These are phyloP conservation scores for Staphylotrichum longicolle DNA, from an alignment of 495 filamentous ascomycete genomes.

Conservation along the genomic window DNA sequence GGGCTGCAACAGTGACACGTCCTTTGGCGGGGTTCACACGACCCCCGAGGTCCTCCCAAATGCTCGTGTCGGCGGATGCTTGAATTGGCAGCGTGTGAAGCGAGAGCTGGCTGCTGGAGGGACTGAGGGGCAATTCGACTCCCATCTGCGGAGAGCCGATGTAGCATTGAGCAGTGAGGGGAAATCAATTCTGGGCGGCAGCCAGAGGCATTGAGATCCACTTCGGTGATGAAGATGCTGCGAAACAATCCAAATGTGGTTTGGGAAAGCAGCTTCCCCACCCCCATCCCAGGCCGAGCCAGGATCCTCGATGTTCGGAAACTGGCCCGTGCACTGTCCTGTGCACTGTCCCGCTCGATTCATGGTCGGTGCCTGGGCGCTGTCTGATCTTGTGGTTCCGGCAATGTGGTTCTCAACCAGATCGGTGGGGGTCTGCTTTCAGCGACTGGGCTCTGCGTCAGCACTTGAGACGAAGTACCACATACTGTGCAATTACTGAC, in stretches of 20 bases:
- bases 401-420: neutral
- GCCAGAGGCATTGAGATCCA: neutral
- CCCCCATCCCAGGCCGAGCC: too few relatives aligned
- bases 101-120: neutral
- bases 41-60: too few relatives aligned
- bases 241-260: too few relatives aligned
- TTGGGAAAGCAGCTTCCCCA: too few relatives aligned
- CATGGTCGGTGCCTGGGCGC: too few relatives aligned
- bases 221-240: neutral
- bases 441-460: too few relatives aligned
- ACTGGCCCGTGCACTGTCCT: too few relatives aligned
- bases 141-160: neutral
- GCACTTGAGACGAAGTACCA: too few relatives aligned
- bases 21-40: neutral
- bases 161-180: slow-evolving; percentile 10
- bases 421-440: neutral
- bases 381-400: neutral
- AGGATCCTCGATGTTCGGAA: too few relatives aligned
- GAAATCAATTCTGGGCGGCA: neutral
- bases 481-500: too few relatives aligned
- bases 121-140: neutral
- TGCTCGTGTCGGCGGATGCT: neutral
- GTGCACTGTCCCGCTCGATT: too few relatives aligned
- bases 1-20: slow-evolving; percentile 18
- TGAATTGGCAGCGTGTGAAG: slow-evolving; percentile 1